Percentiles rank a stretch among this genome's conserved stretches.
Conservation (phyloP, 2,329 filamentous ascomycete genomes). For the Aspergillus udagawae region DNA sequence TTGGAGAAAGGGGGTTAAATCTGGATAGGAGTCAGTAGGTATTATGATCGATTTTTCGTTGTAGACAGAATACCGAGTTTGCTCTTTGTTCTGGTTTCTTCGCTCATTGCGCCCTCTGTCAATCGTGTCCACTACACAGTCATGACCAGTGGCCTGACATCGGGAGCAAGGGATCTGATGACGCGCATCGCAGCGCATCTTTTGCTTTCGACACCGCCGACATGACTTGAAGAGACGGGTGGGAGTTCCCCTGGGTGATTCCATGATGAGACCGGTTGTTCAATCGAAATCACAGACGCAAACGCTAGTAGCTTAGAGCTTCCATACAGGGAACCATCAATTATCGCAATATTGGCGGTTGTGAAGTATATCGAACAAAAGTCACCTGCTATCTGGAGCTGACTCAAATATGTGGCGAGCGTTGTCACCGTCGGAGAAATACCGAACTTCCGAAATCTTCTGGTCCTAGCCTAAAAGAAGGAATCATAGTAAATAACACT, state of each 20-base stretch:
- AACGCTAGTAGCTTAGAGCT: background rate
- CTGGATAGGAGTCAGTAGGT: background rate
- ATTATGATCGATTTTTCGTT: constrained; percentile 13
- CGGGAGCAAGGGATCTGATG: constrained; percentile 33
- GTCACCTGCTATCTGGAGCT: background rate
- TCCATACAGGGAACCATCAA: background rate
- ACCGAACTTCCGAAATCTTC: background rate
- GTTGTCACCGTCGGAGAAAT: background rate
- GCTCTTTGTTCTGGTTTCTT: constrained; percentile 18
- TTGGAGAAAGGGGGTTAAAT: background rate
- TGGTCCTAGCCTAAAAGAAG: background rate
- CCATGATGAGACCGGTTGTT: background rate
- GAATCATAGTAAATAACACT: rapidly evolving
- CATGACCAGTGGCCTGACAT: constrained; percentile 29
- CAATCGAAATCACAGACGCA: background rate
- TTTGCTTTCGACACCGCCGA: constrained; percentile 32
- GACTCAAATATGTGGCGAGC: background rate
- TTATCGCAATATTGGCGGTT: background rate
- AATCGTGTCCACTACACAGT: constrained; percentile 32
- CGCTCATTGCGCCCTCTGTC: constrained; percentile 23
- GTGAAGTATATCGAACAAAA: background rate
- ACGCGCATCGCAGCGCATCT: constrained; percentile 35
- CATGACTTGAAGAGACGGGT: constrained; percentile 34
- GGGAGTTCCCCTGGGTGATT: constrained; percentile 7
- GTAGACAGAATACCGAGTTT: constrained; percentile 16